phyloP scores from a whole-genome alignment of 805 yeast species.

The Komagataella phaffii region DNA sequence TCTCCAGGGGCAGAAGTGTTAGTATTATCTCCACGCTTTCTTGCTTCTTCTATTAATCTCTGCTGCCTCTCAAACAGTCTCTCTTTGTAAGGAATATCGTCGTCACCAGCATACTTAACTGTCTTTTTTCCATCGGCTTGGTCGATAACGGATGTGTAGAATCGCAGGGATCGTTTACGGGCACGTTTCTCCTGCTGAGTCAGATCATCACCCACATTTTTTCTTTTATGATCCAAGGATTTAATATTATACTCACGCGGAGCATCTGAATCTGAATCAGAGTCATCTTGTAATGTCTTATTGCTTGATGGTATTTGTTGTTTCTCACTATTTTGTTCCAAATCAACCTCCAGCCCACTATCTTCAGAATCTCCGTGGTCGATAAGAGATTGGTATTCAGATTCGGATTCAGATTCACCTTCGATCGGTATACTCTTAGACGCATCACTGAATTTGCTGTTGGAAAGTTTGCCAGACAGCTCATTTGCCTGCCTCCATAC shows the following conservation, averaged over 20 bases:
- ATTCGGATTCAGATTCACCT: slow-evolving; percentile 14
- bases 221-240: slow-evolving; percentile 23
- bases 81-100: slow-evolving; percentile 85
- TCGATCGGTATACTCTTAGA: slow-evolving; percentile 9
- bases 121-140: slow-evolving; percentile 56
- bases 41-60: slow-evolving; percentile 76
- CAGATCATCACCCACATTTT: slow-evolving; percentile 61
- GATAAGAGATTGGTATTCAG: slow-evolving; percentile 3
- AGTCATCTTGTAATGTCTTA: slow-evolving; percentile 14
- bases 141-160: slow-evolving; percentile 94
- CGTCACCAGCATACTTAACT: slow-evolving; percentile 64
- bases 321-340: slow-evolving; percentile 7
- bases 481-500: slow-evolving; percentile 77
- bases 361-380: slow-evolving; percentile 2
- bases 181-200: slow-evolving; percentile 79
- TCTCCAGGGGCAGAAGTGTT: slow-evolving; percentile 31
- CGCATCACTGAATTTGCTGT: slow-evolving; percentile 12
- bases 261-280: slow-evolving; percentile 27
- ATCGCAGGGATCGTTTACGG: slow-evolving; percentile 72
- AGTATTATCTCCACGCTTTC: slow-evolving; percentile 59
- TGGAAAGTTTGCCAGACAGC: slow-evolving; percentile 22
- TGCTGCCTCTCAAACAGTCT: slow-evolving; percentile 84
- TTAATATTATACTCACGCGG: slow-evolving; percentile 19
- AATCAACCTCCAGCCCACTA: slow-evolving; percentile 3
- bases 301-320: slow-evolving; percentile 1